Conservation (phyloP, 805 yeast species). For the Citeromyces nyonsensis region DNA sequence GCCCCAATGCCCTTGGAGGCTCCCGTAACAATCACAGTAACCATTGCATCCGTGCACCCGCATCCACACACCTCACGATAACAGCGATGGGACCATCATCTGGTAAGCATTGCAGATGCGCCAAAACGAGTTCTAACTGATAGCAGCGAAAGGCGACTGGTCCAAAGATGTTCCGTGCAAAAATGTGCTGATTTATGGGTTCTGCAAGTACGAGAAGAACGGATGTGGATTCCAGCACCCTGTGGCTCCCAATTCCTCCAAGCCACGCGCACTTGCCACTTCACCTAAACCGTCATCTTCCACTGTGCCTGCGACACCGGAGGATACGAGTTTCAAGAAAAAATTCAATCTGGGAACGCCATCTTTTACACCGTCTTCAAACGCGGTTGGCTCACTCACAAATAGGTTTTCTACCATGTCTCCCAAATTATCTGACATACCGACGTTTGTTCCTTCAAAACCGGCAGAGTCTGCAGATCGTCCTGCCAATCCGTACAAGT, state of each 20-base stretch:
- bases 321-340: conserved; percentile 13
- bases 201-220: conserved; percentile 73
- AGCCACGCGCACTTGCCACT: background rate
- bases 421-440: conserved; percentile 29
- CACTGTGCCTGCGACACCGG: conserved; percentile 3
- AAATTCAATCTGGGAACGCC: conserved; percentile 40
- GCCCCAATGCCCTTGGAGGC: conserved; percentile 74
- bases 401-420: conserved; percentile 28
- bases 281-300: conserved; percentile 1
- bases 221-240: conserved; percentile 72
- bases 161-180: conserved; percentile 73
- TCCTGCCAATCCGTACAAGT: conserved; percentile 15
- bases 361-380: conserved; percentile 28
- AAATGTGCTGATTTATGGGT: conserved; percentile 75
- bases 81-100: too few relatives aligned
- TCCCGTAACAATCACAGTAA: conserved; percentile 38
- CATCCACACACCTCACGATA: too few relatives aligned
- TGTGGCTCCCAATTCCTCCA: background rate
- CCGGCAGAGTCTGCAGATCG: conserved; percentile 3
- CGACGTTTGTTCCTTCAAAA: conserved; percentile 30
- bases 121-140: background rate
- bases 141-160: conserved; percentile 23
- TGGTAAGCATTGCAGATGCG: background rate
- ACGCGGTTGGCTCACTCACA: conserved; percentile 6
- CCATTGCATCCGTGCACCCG: conserved; percentile 6